Base-by-base conservation (phyloP, 2,329 filamentous ascomycete genomes). In the Clathrospora elynae region DNA sequence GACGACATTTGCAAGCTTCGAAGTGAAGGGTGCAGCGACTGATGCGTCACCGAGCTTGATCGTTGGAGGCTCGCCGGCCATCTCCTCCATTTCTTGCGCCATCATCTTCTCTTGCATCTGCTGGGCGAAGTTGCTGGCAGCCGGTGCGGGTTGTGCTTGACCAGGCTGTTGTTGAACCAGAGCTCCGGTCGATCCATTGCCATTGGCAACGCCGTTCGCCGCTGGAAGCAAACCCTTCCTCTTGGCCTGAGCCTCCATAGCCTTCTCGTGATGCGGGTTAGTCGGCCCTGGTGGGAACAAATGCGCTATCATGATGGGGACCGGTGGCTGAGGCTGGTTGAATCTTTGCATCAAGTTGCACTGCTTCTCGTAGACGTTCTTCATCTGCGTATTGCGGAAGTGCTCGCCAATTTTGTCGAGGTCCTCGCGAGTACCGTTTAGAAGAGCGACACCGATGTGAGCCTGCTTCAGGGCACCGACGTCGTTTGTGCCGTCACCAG, bases 331-430 rank as follows among this genome's bases (percentile, higher is more conserved):
- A 10, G 91, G 89, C 71, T 96, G 91, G 69, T 95, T 96, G 80
- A 97, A 99, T 53, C 92, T 84, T 66, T 87, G 82, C 89, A 99
- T 96, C 70, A 99, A 80, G 32, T 85, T 78, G 42, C 87, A 81
- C 71, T 99, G 93, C 78, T 99, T 97, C 75, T 97, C 90, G 69
- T 99, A 99, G 53, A 99, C 83, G 55, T 96, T 91, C 79, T 96
- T 97, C 88, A 99, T 95, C 79, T 90, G 95, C 26, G 87, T 95
- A 71, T 90, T 95, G 59, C 93, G 87, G 63, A 87, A 86, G 72
- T 99, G 91, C 66, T 97, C 93, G 17, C 88, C 86, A 60, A 99
- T 99, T 68, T 86, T 90, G 42, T 85, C 86, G 39, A 99, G 80
- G 67, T 97, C 93, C 14, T 97, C 88, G 55, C 85, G 86, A 1